Evolutionary conservation across 2,329 filamentous ascomycete species (phyloP), one percentile per base, ranked within the genome.

Genomic region (Aspergillus sclerotialis): DNA sequence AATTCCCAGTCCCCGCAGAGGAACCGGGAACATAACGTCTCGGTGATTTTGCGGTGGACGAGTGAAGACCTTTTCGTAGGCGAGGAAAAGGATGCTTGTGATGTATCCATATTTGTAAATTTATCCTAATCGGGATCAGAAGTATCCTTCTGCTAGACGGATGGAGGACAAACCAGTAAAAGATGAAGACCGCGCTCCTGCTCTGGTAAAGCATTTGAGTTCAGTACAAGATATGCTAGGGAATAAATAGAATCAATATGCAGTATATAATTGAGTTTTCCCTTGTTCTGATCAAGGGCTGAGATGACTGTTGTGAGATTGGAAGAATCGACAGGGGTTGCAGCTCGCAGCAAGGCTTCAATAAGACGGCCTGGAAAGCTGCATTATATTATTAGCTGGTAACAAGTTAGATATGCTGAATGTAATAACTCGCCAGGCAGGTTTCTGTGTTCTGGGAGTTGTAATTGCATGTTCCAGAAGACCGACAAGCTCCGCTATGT

Each of bases 211-310:
- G 15, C 21, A 10, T 30, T 15, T n/a, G 38, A 40, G n/a, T 27
- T 33, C 8, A 52, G 43, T 7, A 52, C 15, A 6, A 43, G 16
- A n/a, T 32, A 39, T 17, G 43, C 35, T 8, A 51, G 17, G 24
- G 34, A 43, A 9, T 31, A 35, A 7, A 46, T 18, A 3, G 41
- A 39, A 7, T 33, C 24, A 10, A 16, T 37, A 14, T 45, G 31
- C 13, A 50, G 28, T 2, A 19, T 11, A 10, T 27, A 26, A 2
- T n/a, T 2, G 10, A 40, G 32, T 9, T 13, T 21, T 3, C 30
- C 14, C 17, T 18, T 14, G 11, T 40, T 28, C 8, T 21, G 13
- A 7, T 29, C 30, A 14, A 40, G 12, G 18, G 35, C 30, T 11
- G 35, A 33, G 12, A 38, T 28, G 10, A 44, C 10, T 7, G 31